These are phyloP conservation scores for Yamadazyma scolyti DNA, from an alignment of 805 yeast species.

Conservation along the genomic window DNA sequence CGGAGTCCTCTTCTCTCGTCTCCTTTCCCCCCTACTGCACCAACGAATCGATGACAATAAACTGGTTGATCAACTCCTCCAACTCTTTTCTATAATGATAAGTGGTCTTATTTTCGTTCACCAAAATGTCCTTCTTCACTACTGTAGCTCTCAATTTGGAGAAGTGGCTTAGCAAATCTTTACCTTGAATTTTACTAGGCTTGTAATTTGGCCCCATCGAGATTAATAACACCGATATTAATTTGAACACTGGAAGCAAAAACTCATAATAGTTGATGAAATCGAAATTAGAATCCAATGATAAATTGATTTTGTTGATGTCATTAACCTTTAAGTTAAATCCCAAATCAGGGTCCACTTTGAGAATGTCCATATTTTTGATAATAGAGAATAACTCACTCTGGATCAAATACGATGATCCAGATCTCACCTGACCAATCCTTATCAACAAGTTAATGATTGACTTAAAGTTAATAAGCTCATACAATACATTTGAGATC, in stretches of 20 bases:
- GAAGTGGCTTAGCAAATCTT: conserved; percentile 48
- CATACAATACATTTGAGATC: conserved; percentile 51
- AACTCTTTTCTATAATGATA: conserved; percentile 35
- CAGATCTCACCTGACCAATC: conserved; percentile 70
- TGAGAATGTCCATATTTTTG: conserved; percentile 51
- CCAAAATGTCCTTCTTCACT: conserved; percentile 52
- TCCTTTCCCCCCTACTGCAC: too few relatives aligned
- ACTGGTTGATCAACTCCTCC: conserved; percentile 50
- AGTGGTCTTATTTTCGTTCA: conserved; percentile 19
- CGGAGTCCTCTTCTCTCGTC: too few relatives aligned
- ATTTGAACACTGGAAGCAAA: conserved; percentile 69
- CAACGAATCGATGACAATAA: conserved; percentile 51
- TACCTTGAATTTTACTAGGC: conserved; percentile 52
- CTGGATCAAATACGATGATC: conserved; percentile 74
- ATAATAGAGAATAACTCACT: conserved; percentile 67
- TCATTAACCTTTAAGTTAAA: conserved; percentile 40
- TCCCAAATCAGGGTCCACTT: conserved; percentile 79
- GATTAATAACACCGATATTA: conserved; percentile 61
- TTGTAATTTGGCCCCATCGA: conserved; percentile 77
- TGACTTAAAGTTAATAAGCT: conserved; percentile 72
- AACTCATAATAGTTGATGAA: conserved; percentile 49
- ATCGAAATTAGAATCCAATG: conserved; percentile 50
- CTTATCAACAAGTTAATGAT: conserved; percentile 66
- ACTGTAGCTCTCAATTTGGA: conserved; percentile 57
- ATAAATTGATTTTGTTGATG: conserved; percentile 29